Percentiles rank a stretch among this genome's conserved stretches.
Evolutionary conservation across 2,329 filamentous ascomycete species (phyloP).

Genomic region (Stemphylium beticola): DNA sequence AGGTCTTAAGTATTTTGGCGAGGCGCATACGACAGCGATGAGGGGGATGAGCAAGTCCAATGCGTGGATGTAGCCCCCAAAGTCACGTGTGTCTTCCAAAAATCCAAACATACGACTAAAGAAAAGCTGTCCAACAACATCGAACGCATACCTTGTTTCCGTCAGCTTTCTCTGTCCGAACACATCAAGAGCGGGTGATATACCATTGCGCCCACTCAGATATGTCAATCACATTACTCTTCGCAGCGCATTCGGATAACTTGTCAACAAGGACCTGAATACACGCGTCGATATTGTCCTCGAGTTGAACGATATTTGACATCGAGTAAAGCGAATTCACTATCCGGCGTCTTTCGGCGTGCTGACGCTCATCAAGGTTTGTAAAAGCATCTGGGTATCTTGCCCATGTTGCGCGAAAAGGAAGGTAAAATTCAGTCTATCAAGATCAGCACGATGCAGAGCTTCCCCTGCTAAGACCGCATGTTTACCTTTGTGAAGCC

Average conservation of each 20-base stretch:
- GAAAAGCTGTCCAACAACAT: slow-evolving; percentile 12
- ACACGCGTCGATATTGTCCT: slow-evolving; percentile 4
- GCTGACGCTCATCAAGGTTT: slow-evolving; percentile 5
- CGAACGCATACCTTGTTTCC: slow-evolving; percentile 11
- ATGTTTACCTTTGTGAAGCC: slow-evolving; percentile 2
- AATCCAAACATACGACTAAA: slow-evolving; percentile 14
- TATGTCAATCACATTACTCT: neutral
- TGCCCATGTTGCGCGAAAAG: slow-evolving; percentile 1
- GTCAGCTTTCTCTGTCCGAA: neutral
- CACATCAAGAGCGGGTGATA: no score
- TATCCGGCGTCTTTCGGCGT: slow-evolving; percentile 7
- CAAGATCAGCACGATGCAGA: neutral
- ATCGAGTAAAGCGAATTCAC: slow-evolving; percentile 13
- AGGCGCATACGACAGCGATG: neutral
- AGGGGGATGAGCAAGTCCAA: neutral
- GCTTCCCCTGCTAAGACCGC: accelerated
- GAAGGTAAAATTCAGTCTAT: slow-evolving; percentile 11
- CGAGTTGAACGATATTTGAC: slow-evolving; percentile 4
- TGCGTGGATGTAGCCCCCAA: neutral
- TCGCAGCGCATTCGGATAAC: neutral
- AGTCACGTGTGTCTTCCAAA: neutral
- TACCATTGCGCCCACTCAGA: slow-evolving; percentile 7
- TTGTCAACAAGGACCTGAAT: neutral
- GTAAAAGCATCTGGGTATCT: slow-evolving; percentile 11
- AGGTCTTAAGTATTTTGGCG: neutral